These are phyloP conservation scores for Arthrocladium fulminans DNA, from an alignment of 2,329 filamentous ascomycete species.

Conservation along the genomic window DNA sequence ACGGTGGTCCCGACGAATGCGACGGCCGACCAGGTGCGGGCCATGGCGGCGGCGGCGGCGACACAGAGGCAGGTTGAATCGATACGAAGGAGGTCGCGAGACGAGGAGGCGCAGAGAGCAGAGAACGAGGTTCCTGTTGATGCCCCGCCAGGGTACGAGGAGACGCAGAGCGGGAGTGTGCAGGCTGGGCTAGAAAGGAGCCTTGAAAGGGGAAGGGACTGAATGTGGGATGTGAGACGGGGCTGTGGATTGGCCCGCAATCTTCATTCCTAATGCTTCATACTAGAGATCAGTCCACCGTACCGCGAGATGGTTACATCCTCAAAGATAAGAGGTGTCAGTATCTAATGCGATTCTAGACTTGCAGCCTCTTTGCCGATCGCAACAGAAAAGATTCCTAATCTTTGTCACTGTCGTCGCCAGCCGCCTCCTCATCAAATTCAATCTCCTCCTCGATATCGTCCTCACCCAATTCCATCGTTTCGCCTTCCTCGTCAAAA, in stretches of 20 bases:
- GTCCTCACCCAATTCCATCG: conserved; percentile 17
- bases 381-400: not conserved
- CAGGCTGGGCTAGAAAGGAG: conserved; percentile 62
- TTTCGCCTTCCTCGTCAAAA: conserved; percentile 19
- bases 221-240: too few relatives aligned
- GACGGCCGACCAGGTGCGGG: conserved; percentile 14
- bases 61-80: conserved; percentile 6
- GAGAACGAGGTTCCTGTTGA: conserved; percentile 51
- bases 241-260: too few relatives aligned
- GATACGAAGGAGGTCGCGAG: conserved; percentile 17
- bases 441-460: conserved; percentile 18
- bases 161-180: conserved; percentile 73
- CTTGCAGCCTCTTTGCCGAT: too few relatives aligned
- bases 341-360: too few relatives aligned
- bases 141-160: conserved; percentile 84
- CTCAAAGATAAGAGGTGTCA: too few relatives aligned
- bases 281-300: too few relatives aligned
- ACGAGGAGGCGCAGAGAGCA: conserved; percentile 9
- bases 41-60: conserved; percentile 10
- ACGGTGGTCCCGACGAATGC: conserved; percentile 26
- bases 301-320: too few relatives aligned
- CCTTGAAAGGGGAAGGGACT: too few relatives aligned
- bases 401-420: conserved; percentile 2
- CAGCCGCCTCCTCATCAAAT: conserved; percentile 11
- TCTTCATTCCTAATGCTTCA: too few relatives aligned